Evolutionary conservation across 1,284 basidiomycete genomes (phyloP), one percentile per base, ranked within the genome.

Genomic region (Ustilago cynodontis): DNA sequence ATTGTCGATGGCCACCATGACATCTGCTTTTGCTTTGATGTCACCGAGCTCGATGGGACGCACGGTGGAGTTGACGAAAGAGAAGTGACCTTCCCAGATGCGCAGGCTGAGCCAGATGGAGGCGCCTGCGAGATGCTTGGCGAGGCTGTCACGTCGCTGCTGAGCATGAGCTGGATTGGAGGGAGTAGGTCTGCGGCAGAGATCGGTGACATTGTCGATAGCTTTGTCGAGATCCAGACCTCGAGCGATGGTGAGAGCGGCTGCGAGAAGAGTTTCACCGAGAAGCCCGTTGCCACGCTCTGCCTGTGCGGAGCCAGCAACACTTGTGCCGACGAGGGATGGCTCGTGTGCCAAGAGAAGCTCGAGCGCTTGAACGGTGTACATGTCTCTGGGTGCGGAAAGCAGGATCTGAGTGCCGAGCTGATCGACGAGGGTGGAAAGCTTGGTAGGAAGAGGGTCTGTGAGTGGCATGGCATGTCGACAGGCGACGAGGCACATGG

Each of bases 31-130:
- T 24, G 33, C 49, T 0, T 49, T 54, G 7, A 77, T 29, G 22
- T 65, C 63, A 50, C 37, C 49, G 43, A 72, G 63, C 18, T 70
- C 56, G 18, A 77, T 66, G 31, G 75, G 75, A 18, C 70, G 70
- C 1, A 77, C 59, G 49, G 70, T 66, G 50, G 75, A 65, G 39
- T 69, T 73, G 53, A 73, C 69, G 31, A 77, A 67, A 13, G 64
- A 72, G 28, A 72, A 77, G 29, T 77, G 75, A 16, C 75, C 75
- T 59, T 77, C 66, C 75, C 75, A 77, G 31, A 77, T 65, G 53
- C 75, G 64, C 28, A 77, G 29, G n/a, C 66, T 67, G 49, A 70
- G 39, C 75, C 75, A 77, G 52, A 77, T 62, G 24, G 70, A 72
- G 16, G 75, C 70, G 18, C 66, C 70, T 24, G 63, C 65, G 55